phyloP scores from a whole-genome alignment of 805 yeast genomes.

The Candida dendrica region DNA sequence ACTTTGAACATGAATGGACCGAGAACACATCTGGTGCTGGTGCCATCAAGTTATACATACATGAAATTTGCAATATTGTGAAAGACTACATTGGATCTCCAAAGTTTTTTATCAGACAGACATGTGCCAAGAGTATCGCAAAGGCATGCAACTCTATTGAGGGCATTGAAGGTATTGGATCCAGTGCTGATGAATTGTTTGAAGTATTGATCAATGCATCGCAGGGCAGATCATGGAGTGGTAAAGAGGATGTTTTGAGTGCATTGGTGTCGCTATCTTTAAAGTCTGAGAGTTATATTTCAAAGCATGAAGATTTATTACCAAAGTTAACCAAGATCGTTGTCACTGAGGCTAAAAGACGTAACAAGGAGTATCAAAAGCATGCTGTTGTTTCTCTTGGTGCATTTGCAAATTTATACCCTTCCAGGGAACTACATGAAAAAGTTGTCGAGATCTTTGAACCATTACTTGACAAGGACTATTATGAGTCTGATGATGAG shows the following conservation, averaged over 20 bases:
- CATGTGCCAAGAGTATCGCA: conserved; percentile 62
- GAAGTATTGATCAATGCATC: conserved; percentile 50
- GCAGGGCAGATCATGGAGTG: conserved; percentile 80
- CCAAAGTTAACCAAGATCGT: conserved; percentile 37
- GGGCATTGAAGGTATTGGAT: conserved; percentile 14
- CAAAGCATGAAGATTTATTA: conserved; percentile 23
- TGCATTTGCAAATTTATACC: conserved; percentile 35
- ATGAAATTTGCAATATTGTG: conserved; percentile 56
- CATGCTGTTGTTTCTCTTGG: conserved; percentile 49
- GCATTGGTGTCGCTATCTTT: conserved; percentile 56
- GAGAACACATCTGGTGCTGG: conserved; percentile 72
- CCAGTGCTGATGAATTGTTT: conserved; percentile 33
- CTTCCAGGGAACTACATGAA: conserved; percentile 22
- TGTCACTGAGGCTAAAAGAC: conserved; percentile 54
- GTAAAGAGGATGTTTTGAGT: conserved; percentile 70
- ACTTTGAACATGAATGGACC: conserved; percentile 65
- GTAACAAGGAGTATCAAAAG: conserved; percentile 56
- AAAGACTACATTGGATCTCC: conserved; percentile 45
- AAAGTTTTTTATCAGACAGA: conserved; percentile 58
- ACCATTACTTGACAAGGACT: conserved; percentile 30
- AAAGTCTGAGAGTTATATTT: conserved; percentile 34
- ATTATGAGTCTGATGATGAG: conserved; percentile 32
- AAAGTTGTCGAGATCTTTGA: conserved; percentile 25
- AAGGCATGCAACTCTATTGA: conserved; percentile 45
- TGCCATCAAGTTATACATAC: conserved; percentile 59